Conservation (phyloP, 1,284 basidiomycete genomes). For the Golubevia pallescens region DNA sequence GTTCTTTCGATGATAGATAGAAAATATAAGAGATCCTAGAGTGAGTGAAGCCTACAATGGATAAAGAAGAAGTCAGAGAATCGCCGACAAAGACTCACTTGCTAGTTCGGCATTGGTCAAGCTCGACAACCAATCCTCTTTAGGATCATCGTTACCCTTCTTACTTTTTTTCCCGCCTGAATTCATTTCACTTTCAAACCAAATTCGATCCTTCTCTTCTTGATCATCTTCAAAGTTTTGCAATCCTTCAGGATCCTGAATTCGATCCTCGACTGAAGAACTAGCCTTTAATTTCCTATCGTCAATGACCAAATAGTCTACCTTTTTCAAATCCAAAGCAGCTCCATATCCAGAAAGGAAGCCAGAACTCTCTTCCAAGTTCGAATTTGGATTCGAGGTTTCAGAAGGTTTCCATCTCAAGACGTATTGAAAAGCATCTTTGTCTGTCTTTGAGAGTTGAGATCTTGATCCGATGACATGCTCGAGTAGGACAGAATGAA, state of each 20-base stretch:
- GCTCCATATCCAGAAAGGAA: constrained; percentile 49
- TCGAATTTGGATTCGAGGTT: neutral
- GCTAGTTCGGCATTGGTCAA: neutral
- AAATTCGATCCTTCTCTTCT: neutral
- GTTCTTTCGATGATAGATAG: neutral
- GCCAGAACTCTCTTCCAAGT: neutral
- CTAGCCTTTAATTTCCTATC: constrained; percentile 34
- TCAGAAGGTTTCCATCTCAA: constrained; percentile 46
- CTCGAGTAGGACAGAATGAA: constrained; percentile 31
- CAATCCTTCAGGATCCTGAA: neutral
- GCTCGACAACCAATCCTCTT: neutral
- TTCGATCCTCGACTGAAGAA: neutral
- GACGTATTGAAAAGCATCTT: constrained; percentile 25
- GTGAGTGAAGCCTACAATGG: no score
- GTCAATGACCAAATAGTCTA: constrained; percentile 63
- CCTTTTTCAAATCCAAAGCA: constrained; percentile 58
- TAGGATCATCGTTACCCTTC: neutral
- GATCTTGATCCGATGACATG: constrained; percentile 8
- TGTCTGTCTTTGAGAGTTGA: no score
- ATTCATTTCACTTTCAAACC: neutral
- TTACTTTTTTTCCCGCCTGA: neutral
- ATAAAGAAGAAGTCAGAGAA: no score
- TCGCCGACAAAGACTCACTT: no score
- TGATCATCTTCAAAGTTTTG: neutral
- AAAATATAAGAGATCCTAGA: no score